Evolutionary conservation across 768 basidiomycete genomes (phyloP).

Genomic region (Daedalea quercina): DNA sequence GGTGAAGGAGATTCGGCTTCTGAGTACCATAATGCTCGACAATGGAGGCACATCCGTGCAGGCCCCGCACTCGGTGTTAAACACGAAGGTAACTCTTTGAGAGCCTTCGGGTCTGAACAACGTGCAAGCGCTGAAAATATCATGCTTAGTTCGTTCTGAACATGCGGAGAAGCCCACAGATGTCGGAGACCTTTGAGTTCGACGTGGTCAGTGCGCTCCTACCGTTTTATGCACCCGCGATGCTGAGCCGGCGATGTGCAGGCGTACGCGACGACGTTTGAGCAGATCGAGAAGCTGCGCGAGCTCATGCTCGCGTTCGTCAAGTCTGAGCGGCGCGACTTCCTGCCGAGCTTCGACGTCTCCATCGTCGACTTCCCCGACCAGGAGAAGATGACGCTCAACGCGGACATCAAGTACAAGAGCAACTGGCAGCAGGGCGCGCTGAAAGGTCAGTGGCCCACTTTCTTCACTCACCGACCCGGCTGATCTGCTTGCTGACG

Average conservation of each 20-base stretch:
- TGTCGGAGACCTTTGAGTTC: slow-evolving; percentile 78
- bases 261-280: slow-evolving; percentile 69
- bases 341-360: slow-evolving; percentile 69
- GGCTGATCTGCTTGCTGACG: background rate
- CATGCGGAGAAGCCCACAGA: slow-evolving; percentile 64
- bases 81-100: slow-evolving; percentile 37
- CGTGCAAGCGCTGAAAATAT: background rate
- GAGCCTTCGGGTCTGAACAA: background rate
- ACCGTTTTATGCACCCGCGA: background rate
- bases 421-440: slow-evolving; percentile 79
- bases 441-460: slow-evolving; percentile 47
- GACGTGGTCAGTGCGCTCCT: slow-evolving; percentile 43
- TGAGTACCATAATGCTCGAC: slow-evolving; percentile 71
- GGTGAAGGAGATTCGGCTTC: slow-evolving; percentile 82
- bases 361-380: slow-evolving; percentile 69
- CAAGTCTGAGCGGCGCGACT: slow-evolving; percentile 66
- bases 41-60: slow-evolving; percentile 53
- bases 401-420: slow-evolving; percentile 85
- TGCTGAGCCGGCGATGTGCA: background rate
- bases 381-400: slow-evolving; percentile 70
- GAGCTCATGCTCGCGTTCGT: slow-evolving; percentile 78
- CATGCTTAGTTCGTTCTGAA: slow-evolving; percentile 57
- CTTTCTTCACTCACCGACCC: background rate
- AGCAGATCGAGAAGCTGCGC: slow-evolving; percentile 72
- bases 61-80: slow-evolving; percentile 61